Conservation (phyloP, 106 monocot species). For the Dendrobium catenatum region DNA sequence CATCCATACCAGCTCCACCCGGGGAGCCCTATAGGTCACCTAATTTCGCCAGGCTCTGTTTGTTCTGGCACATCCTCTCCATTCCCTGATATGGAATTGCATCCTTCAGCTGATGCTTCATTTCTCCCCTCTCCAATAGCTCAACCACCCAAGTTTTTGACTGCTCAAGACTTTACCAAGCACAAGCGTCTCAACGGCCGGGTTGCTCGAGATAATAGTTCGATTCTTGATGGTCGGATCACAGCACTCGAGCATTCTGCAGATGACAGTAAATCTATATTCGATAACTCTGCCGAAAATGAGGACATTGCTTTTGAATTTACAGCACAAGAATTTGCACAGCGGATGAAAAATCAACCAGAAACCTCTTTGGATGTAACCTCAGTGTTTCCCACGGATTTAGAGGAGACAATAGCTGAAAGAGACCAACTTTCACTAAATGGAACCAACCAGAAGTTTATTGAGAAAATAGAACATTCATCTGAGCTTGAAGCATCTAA, state of each 20-base stretch:
- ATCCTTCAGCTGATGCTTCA: neutral
- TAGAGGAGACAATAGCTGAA: neutral
- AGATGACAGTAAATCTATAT: neutral
- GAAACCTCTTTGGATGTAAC: neutral
- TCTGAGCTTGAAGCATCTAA: conserved; percentile 4
- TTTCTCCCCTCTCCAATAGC: neutral
- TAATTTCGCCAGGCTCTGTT: conserved; percentile 5
- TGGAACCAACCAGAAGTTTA: neutral
- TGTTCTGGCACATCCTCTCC: conserved; percentile 9
- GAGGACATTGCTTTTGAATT: conserved; percentile 2
- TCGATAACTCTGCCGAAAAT: no score
- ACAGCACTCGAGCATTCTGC: neutral
- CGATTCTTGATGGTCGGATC: conserved; percentile 9
- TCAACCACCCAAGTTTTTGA: conserved; percentile 2
- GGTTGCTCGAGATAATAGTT: neutral
- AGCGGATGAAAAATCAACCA: neutral
- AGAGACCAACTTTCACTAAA: neutral
- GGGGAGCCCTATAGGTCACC: conserved; percentile 11
- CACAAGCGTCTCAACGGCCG: neutral
- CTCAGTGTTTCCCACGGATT: neutral
- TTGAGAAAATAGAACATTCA: no score
- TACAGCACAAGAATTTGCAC: neutral
- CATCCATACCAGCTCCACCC: conserved; percentile 1
- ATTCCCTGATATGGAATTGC: conserved; percentile 8
- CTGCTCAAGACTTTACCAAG: neutral